Conservation (phyloP, 352 stramenopile species). For the Phytophthora niederhauseri region DNA sequence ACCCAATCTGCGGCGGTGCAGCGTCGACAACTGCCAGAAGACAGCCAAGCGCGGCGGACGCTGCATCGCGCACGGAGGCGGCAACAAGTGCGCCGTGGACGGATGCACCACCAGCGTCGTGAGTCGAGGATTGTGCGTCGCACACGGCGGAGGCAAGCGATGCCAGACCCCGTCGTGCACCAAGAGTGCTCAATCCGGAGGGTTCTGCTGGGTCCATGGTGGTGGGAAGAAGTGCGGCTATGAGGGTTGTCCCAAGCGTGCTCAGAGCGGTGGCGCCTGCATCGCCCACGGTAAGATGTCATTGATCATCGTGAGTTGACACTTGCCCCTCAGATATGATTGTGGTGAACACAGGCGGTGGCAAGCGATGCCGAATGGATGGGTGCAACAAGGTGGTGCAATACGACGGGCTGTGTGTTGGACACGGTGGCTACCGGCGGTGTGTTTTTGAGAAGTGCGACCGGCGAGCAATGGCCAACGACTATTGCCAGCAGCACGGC, state of each 20-base stretch:
- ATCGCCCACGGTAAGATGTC: slow-evolving; percentile 49
- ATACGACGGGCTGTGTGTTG: slow-evolving; percentile 53
- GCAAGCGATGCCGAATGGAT: slow-evolving; percentile 39
- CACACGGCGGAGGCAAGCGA: slow-evolving; percentile 61
- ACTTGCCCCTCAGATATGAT: too few species aligned
- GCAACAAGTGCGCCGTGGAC: slow-evolving; percentile 54
- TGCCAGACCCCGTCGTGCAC: slow-evolving; percentile 31
- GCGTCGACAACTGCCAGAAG: slow-evolving; percentile 45
- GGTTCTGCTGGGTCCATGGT: slow-evolving; percentile 53
- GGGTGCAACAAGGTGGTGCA: slow-evolving; percentile 57
- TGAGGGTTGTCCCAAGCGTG: slow-evolving; percentile 46
- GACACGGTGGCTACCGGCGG: slow-evolving; percentile 55
- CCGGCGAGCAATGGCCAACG: slow-evolving; percentile 48
- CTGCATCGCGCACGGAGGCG: slow-evolving; percentile 55
- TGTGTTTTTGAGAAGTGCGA: slow-evolving; percentile 45
- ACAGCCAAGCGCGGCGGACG: slow-evolving; percentile 53
- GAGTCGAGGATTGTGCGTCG: slow-evolving; percentile 59
- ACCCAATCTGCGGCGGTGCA: slow-evolving; percentile 32
- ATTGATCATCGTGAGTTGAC: not conserved
- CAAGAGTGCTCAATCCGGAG: slow-evolving; percentile 45
- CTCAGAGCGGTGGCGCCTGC: slow-evolving; percentile 55
- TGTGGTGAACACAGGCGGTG: slow-evolving; percentile 27
- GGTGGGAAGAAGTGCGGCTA: slow-evolving; percentile 65
- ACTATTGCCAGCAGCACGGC: slow-evolving; percentile 52
- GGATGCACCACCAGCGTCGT: slow-evolving; percentile 55